Conservation (phyloP, 1,284 basidiomycete species). For the Baeospora myosura region DNA sequence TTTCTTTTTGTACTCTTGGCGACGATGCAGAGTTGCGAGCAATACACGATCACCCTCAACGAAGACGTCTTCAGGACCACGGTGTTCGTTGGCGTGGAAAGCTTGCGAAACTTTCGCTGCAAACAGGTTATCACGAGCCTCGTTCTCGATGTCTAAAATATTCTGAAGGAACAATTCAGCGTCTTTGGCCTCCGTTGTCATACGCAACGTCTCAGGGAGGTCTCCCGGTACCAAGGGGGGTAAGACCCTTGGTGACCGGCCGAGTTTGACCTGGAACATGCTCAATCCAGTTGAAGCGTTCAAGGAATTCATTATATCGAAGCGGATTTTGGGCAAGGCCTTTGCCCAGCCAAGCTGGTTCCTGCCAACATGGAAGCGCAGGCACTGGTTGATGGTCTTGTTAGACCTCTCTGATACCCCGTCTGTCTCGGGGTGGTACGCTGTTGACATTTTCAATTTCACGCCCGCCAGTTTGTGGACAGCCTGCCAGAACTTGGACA, state of each 20-base stretch:
- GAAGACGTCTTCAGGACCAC: constrained; percentile 8
- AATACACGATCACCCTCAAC: constrained; percentile 11
- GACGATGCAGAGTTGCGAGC: constrained; percentile 8
- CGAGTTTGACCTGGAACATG: background rate
- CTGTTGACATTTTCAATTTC: background rate
- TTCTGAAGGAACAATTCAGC: background rate
- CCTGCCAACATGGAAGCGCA: background rate
- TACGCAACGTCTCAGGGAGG: background rate
- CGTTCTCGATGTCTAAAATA: background rate
- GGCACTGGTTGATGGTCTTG: background rate
- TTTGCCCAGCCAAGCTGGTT: background rate
- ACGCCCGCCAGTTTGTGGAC: background rate
- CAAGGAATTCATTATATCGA: background rate
- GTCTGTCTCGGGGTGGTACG: background rate
- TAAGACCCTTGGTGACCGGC: background rate
- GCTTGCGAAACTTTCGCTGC: constrained; percentile 17
- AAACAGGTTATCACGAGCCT: constrained; percentile 18
- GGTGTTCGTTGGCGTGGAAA: constrained; percentile 14
- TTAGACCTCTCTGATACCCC: background rate
- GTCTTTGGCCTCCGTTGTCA: background rate
- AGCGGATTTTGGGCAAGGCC: background rate
- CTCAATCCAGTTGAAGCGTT: constrained; percentile 1
- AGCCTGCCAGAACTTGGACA: background rate
- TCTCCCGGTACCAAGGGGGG: background rate
- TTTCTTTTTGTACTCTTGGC: constrained; percentile 5